Percentiles rank a stretch among this genome's conserved stretches.
phyloP scores from a whole-genome alignment of 306 rosid genomes.

The Sechiopsis laciniata region DNA sequence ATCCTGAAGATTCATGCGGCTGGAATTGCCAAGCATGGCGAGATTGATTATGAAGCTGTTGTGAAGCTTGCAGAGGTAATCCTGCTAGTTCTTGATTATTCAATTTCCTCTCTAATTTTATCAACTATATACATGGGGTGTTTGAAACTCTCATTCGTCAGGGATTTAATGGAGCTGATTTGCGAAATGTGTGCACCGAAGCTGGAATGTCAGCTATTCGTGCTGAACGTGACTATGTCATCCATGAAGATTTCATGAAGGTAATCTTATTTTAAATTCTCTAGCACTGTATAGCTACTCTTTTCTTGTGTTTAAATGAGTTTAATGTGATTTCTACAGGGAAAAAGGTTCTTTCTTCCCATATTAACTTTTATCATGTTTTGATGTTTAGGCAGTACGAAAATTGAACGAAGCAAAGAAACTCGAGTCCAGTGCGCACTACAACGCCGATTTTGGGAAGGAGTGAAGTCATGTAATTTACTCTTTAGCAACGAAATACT shows the following conservation, averaged over 20 bases:
- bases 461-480: conserved; percentile 28
- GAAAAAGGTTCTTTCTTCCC: background rate
- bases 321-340: background rate
- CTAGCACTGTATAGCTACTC: background rate
- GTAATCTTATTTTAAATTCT: conserved; percentile 23
- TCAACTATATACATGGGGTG: background rate
- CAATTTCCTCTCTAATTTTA: background rate
- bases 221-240: conserved; percentile 91
- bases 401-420: conserved; percentile 69
- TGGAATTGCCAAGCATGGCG: conserved; percentile 94
- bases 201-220: conserved; percentile 99
- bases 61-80: conserved; percentile 95
- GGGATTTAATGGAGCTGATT: conserved; percentile 98
- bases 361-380: conserved; percentile 7
- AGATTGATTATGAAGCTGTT: conserved; percentile 94
- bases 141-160: conserved; percentile 23
- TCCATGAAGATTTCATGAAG: conserved; percentile 98
- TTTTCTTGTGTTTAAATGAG: background rate
- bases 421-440: conserved; percentile 78
- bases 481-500: background rate
- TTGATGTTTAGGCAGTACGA: conserved; percentile 55
- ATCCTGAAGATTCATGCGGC: conserved; percentile 97
- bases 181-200: conserved; percentile 92
- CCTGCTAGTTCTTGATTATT: conserved; percentile 7
- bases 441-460: conserved; percentile 77